These are phyloP conservation scores for Plasmodium gonderi DNA, from an alignment of 169 alveolate genomes.

Conservation along the genomic window DNA sequence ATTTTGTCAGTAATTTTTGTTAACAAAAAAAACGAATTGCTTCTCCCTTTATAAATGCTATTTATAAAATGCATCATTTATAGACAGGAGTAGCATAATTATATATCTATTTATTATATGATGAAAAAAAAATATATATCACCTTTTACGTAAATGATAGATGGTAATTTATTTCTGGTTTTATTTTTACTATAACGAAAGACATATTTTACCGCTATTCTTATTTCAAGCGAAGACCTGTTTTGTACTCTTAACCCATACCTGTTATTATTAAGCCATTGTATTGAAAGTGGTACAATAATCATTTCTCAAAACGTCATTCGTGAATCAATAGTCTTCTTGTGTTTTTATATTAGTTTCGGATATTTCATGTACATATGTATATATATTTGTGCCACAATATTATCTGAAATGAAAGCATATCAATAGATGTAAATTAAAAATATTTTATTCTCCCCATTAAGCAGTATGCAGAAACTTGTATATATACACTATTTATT, in stretches of 20 bases:
- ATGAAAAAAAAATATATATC: background rate
- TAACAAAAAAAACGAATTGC: background rate
- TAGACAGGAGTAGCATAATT: background rate
- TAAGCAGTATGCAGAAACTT: background rate
- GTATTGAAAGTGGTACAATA: background rate
- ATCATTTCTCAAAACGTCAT: background rate
- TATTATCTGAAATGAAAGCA: background rate
- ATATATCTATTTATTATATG: background rate
- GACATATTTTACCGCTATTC: background rate
- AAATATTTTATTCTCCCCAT: background rate
- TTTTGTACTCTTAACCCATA: background rate
- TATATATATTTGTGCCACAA: background rate
- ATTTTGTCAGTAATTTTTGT: background rate
- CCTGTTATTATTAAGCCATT: background rate
- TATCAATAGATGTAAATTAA: background rate
- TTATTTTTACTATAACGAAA: background rate
- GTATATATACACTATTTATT: background rate
- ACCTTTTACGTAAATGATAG: too few species aligned
- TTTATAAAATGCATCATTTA: background rate
- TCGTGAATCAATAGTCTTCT: background rate
- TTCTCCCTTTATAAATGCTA: background rate
- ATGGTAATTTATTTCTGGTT: background rate
- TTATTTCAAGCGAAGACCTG: background rate
- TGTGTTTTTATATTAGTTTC: background rate
- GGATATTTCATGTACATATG: background rate